Evolutionary conservation across 305 asterid species (phyloP), one percentile per base, ranked within the genome.

Genomic region (Ilex paraguariensis): DNA sequence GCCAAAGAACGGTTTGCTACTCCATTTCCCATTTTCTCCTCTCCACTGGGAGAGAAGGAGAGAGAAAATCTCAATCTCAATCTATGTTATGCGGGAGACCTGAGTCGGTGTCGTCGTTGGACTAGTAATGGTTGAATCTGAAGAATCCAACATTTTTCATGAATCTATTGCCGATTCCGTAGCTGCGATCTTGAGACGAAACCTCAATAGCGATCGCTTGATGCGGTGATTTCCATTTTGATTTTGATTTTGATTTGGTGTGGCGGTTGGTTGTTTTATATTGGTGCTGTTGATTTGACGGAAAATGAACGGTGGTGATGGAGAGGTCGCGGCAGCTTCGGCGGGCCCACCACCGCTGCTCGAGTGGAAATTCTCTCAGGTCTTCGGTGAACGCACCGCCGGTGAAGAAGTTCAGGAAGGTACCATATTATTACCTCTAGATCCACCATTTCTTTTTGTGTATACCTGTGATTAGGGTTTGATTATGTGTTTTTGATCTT

Each of bases 331-430:
- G 69, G 75, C 88, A 84, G 83, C 90, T 85, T 80, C 88, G 82
- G 86, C 83, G 72, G 94, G 85, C 66, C 90, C 95, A 70, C 84
- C 89, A 65, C 69, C 84, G 86, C 91, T 91, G 77, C 96, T 88
- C 54, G 99, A 90, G 69, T 94, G 99, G 99, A 94, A 87, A 83
- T 93, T 93, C 73, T 93, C 99, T 59, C 99, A 93, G 87, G 97
- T 93, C 66, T 93, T 93, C 65, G 99, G 99, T 64, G 99, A 94
- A 82, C 88, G 96, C 69, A 70, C 95, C 63, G 95, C 96, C 60
- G 98, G 99, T 6, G 99, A 94, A 63, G 98, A 94, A 83, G 99
- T 94, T 51, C 99, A 94, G 77, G 99, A 94, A 94, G 99, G 99
- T 91, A 78, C 57, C 16, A 46, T 61, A 39, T 28, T n/a, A 48